Percentiles rank a stretch among this genome's conserved stretches.
These are phyloP conservation scores for Podaxis sp. DNA, from an alignment of 768 basidiomycete species.

Conservation along the genomic window DNA sequence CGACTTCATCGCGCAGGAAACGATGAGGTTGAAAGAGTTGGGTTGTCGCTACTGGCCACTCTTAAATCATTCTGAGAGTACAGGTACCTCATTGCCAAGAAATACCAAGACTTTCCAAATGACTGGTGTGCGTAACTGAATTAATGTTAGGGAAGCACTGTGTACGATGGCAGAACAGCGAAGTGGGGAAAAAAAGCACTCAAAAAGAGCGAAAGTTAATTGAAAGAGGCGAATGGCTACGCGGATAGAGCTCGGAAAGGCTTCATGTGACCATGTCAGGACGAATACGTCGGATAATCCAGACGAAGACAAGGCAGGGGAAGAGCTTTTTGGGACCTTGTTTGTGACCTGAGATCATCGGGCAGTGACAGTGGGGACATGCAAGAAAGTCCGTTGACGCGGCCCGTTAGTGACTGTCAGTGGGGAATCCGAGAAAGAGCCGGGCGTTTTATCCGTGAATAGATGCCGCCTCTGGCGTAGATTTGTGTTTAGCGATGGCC, in stretches of 20 bases:
- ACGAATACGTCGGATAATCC: conserved; percentile 9
- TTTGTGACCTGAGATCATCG: not conserved
- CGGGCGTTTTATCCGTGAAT: conserved; percentile 28
- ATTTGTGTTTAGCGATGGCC: not conserved
- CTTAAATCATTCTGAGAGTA: not conserved
- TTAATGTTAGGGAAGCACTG: too few relatives aligned
- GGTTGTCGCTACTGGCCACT: not conserved
- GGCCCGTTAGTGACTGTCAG: conserved; percentile 17
- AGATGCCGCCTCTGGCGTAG: not conserved
- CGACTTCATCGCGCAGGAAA: conserved; percentile 3
- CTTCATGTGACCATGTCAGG: not conserved
- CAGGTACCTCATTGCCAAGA: not conserved
- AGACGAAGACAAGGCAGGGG: not conserved
- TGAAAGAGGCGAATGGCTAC: not conserved
- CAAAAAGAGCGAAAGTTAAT: not conserved
- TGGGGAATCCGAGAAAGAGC: conserved; percentile 25
- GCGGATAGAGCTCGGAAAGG: conserved; percentile 10
- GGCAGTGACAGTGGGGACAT: not conserved
- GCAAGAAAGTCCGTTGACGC: conserved; percentile 23
- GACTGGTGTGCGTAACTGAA: not conserved
- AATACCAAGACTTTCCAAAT: not conserved
- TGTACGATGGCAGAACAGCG: not conserved
- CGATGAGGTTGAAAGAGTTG: not conserved
- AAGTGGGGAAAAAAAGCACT: not conserved
- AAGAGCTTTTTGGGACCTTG: not conserved